Conservation (phyloP, 208 protist species). For the Porcisia deanei region DNA sequence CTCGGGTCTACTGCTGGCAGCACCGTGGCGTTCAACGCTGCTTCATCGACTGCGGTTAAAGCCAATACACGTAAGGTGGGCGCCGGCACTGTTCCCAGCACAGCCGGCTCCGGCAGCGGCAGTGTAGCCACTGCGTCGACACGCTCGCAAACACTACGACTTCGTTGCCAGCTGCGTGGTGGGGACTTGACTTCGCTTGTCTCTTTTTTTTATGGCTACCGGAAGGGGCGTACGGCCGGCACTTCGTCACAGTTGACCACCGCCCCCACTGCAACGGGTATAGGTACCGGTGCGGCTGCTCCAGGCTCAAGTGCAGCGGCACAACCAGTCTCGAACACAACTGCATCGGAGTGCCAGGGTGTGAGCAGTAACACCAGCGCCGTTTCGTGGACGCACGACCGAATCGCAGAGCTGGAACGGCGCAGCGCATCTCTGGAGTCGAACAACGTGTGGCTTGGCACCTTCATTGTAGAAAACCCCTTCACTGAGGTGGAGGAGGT, state of each 20-base stretch:
- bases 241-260: constrained; percentile 4
- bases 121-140: constrained; percentile 8
- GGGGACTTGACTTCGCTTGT: constrained; percentile 54
- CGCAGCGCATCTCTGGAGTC: constrained; percentile 44
- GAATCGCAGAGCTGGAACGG: constrained; percentile 51
- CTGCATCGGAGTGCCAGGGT: not conserved
- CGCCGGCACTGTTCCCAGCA: not conserved
- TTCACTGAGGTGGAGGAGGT: constrained; percentile 79
- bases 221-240: constrained; percentile 31
- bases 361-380: not conserved
- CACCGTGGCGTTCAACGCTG: constrained; percentile 5
- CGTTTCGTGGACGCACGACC: constrained; percentile 51
- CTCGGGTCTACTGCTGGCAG: not conserved
- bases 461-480: constrained; percentile 56
- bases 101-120: not conserved
- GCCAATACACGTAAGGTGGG: constrained; percentile 14
- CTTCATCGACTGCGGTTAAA: not conserved
- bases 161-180: constrained; percentile 66
- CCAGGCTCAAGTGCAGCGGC: not conserved
- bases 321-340: not conserved
- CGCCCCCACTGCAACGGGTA: not conserved
- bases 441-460: constrained; percentile 81
- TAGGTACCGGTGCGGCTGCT: not conserved
- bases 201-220: constrained; percentile 59
- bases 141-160: constrained; percentile 49